Conservation (phyloP, 768 basidiomycete species). For the Leccinellum luteum region DNA sequence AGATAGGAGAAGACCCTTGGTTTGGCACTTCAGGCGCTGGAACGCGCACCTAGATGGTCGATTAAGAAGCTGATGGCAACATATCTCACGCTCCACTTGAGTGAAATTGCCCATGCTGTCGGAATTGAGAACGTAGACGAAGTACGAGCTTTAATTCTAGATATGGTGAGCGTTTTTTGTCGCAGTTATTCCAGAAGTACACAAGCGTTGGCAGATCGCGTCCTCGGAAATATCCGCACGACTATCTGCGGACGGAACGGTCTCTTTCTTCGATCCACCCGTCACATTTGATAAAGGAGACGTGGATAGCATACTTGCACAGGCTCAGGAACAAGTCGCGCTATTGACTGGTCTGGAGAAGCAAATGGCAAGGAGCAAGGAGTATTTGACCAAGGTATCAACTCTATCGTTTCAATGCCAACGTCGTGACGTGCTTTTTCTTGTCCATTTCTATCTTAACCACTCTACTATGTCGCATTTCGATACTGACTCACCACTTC, state of each 20-base stretch:
- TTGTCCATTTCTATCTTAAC: neutral
- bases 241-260: conserved; percentile 65
- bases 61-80: conserved; percentile 80
- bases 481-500: neutral
- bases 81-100: conserved; percentile 73
- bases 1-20: conserved; percentile 71
- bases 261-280: conserved; percentile 68
- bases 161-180: conserved; percentile 55
- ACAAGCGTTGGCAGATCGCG: conserved; percentile 55
- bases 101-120: conserved; percentile 59
- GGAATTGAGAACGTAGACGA: conserved; percentile 48
- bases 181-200: neutral
- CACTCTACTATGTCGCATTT: neutral
- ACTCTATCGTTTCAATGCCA: neutral
- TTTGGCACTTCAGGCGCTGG: conserved; percentile 62
- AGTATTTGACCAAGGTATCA: conserved; percentile 68
- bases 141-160: conserved; percentile 57
- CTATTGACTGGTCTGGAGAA: conserved; percentile 23
- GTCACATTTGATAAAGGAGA: conserved; percentile 57
- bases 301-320: conserved; percentile 55
- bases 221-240: conserved; percentile 65
- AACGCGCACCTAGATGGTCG: conserved; percentile 72
- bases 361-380: conserved; percentile 57
- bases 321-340: conserved; percentile 47
- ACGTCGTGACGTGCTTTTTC: neutral